Base-by-base conservation (phyloP, 768 basidiomycete genomes). In the Mrakia hoshinonis region DNA sequence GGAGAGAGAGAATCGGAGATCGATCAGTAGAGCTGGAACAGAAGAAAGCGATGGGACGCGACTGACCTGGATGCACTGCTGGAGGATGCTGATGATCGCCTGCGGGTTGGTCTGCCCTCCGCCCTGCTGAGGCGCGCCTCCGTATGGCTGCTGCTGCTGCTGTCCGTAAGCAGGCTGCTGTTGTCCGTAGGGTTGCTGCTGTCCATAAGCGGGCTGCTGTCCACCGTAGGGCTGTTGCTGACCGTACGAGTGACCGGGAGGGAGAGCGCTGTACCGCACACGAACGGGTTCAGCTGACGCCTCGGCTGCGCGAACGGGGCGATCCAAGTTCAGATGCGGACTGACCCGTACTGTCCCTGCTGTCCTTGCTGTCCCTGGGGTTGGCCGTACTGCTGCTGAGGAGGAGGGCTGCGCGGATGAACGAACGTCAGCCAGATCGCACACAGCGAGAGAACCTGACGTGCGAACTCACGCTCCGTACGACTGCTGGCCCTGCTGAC, bases 161-260 rank as follows among this genome's bases (percentile, higher is more conserved):
- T 49, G 67, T 13, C 52, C 46, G n/a, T 39, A 54, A 9, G 34
- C n/a, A 68, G 36, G 67, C 49, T 49, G 58, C 7, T 61, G 65
- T 31, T 62, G 60, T 5, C 26, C 63, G 15, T 39, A 64, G 9
- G 36, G 48, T n/a, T 46, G 39, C 61, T 63, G 61, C 34, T 39
- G 36, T n/a, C 39, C n/a, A n/a, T n/a, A n/a, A n/a, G n/a, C n/a
- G n/a, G n/a, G n/a, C n/a, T n/a, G n/a, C n/a, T n/a, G n/a, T n/a
- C n/a, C n/a, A n/a, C n/a, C n/a, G n/a, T n/a, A n/a, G n/a, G n/a
- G n/a, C n/a, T 63, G 61, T 4, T 63, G 61, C 22, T 36, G 39
- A 47, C 65, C 65, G 43, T 67, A 52, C 15, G n/a, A n/a, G n/a
- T 51, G 52, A 46, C 38, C 51, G 10, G 55, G 38, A 51, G 52